These are phyloP conservation scores for Lindgomyces ingoldianus DNA, from an alignment of 495 filamentous ascomycete species.

Conservation along the genomic window DNA sequence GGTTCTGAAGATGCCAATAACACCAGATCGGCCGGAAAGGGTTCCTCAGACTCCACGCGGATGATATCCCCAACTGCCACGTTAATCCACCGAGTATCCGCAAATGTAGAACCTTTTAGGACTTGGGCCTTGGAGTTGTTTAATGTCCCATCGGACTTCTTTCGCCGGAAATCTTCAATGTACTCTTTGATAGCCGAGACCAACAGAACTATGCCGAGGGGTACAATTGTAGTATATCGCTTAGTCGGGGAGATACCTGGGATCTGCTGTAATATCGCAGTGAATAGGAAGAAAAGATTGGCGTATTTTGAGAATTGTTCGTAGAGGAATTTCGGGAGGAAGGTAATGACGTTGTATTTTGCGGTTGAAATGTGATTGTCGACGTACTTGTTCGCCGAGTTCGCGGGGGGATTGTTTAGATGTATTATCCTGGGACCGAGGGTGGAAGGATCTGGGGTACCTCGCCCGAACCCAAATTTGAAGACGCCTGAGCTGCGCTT, in stretches of 20 bases:
- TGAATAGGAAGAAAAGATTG: slow-evolving; percentile 99
- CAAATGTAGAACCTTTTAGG: slow-evolving; percentile 79
- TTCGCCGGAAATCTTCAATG: slow-evolving; percentile 90
- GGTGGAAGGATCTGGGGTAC: slow-evolving; percentile 83
- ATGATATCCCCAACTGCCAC: slow-evolving; percentile 93
- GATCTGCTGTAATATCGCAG: slow-evolving; percentile 92
- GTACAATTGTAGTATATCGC: slow-evolving; percentile 91
- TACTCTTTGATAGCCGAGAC: slow-evolving; percentile 95
- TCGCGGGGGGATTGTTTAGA: slow-evolving; percentile 96
- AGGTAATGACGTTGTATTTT: slow-evolving; percentile 96
- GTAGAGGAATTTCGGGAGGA: slow-evolving; percentile 95
- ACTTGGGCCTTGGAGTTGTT: slow-evolving; percentile 88
- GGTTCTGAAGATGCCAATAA: slow-evolving; percentile 93
- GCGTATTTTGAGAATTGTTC: slow-evolving; percentile 99
- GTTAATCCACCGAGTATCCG: slow-evolving; percentile 88
- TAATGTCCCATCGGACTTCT: slow-evolving; percentile 79
- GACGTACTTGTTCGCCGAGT: slow-evolving; percentile 81
- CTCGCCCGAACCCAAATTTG: slow-evolving; percentile 90
- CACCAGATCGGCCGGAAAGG: slow-evolving; percentile 93
- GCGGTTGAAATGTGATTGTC: slow-evolving; percentile 97
- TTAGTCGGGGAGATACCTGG: slow-evolving; percentile 94
- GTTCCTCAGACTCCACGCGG: slow-evolving; percentile 90
- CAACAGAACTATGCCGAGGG: slow-evolving; percentile 81
- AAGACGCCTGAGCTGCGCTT: slow-evolving; percentile 71
- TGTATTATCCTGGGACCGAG: slow-evolving; percentile 91